These are phyloP conservation scores for Cicer arietinum DNA, from an alignment of 306 rosid species.

Conservation along the genomic window DNA sequence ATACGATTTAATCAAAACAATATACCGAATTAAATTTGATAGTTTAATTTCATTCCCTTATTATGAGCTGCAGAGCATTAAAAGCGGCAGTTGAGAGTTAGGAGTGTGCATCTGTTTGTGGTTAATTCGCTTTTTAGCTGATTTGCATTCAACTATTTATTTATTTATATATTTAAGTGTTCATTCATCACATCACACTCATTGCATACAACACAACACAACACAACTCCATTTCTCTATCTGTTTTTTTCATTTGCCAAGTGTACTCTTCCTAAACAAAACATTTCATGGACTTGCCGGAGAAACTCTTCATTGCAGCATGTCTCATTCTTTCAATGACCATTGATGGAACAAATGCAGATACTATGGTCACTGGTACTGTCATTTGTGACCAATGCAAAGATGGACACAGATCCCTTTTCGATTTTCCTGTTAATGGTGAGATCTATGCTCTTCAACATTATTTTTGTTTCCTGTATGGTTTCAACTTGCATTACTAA, in stretches of 20 bases:
- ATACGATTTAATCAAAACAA: too few relatives aligned
- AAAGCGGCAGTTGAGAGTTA: slow-evolving; percentile 73
- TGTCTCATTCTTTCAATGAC: slow-evolving; percentile 53
- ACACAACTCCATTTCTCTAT: slow-evolving; percentile 41
- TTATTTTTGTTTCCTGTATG: slow-evolving; percentile 35
- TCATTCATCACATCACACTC: slow-evolving; percentile 33
- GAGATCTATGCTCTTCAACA: slow-evolving; percentile 38
- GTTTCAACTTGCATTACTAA: slow-evolving; percentile 10
- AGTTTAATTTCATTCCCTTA: not conserved
- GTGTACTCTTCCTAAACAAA: slow-evolving; percentile 27
- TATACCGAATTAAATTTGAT: not conserved
- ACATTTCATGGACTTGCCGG: slow-evolving; percentile 59
- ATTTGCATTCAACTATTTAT: slow-evolving; percentile 26
- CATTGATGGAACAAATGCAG: slow-evolving; percentile 59
- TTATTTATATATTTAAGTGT: slow-evolving; percentile 31
- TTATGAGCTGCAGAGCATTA: slow-evolving; percentile 47
- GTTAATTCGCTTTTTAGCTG: slow-evolving; percentile 18
- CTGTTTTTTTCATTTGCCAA: slow-evolving; percentile 8
- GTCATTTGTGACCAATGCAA: slow-evolving; percentile 97
- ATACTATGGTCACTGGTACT: slow-evolving; percentile 71
- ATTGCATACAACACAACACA: slow-evolving; percentile 14
- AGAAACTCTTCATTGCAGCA: slow-evolving; percentile 50
- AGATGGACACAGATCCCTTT: slow-evolving; percentile 74
- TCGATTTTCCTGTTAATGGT: slow-evolving; percentile 83
- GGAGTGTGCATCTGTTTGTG: slow-evolving; percentile 34